Base-by-base conservation (phyloP, 768 basidiomycete species). In the Serendipita sp. region DNA sequence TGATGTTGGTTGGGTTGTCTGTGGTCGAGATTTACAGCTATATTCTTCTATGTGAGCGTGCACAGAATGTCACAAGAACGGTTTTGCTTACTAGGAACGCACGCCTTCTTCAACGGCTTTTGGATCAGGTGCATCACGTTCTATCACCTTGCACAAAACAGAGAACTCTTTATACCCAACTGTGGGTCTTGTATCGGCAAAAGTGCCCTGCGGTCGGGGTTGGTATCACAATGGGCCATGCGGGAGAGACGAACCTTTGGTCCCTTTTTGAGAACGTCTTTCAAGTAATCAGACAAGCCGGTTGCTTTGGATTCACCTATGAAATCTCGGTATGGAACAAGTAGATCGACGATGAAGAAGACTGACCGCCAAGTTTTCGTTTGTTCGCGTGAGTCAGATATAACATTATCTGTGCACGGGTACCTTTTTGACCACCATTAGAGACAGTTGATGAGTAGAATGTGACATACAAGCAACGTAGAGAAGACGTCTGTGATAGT, bases 391-490 rank as follows among this genome's bases (percentile, higher is more conserved):
- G 74, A 1, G 79, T 75, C 30, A 88, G 69, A 69, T 86, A 85
- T 13, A 90, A 72, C 5, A 89, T 75, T 11, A 76, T 75, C 69
- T 92, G 86, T 0, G 90, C 90, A 9, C 91, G 81, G 3, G 91
- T 94, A 72, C 48, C 48, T 51, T 16, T 24, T 42, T 11, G 42
- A 20, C 42, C n/a, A n/a, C n/a, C n/a, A n/a, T n/a, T 11, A 11
- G 20, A 42, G 42, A 11, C 20, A 11, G 42, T 42, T 42, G 42
- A 20, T 42, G 20, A 20, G 13, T 26, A 24, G 48, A 51, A 11
- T 11, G 28, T 28, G 48, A 51, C 22, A 16, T 11, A 51, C 88
- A 91, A 0, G 88, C 91, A 5, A 94, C 91, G 68, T 92, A 94
- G 16, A 92, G 78, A 62, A 94, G 72, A 13, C 91, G 85, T 62